Percentiles rank a stretch among this genome's conserved stretches.
Conservation (phyloP, 371 early-diverging fungal genomes). For the Apophysomyces elegans region DNA sequence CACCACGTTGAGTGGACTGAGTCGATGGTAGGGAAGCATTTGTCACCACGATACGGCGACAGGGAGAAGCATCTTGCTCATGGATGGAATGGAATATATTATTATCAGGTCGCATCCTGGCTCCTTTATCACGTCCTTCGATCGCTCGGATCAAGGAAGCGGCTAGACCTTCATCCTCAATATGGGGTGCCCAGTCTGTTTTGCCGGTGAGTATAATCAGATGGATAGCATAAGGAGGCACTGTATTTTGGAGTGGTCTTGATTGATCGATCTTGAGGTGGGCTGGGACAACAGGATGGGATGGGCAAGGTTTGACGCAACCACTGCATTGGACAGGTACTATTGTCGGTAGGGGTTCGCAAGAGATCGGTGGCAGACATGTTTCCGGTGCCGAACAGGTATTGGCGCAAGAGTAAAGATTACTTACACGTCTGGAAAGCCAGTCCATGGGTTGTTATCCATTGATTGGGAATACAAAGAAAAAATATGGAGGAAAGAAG, state of each 20-base stretch:
- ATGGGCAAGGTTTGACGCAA: constrained; percentile 35
- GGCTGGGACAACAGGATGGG: constrained; percentile 31
- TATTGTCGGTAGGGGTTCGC: constrained; percentile 29
- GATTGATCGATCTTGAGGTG: constrained; percentile 40
- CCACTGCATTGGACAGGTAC: constrained; percentile 29
- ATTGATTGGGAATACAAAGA: constrained; percentile 2
- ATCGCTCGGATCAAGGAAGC: constrained; percentile 28
- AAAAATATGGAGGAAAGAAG: constrained; percentile 1
- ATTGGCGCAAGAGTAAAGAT: constrained; percentile 30
- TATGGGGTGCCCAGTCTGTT: constrained; percentile 41
- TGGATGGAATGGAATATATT: constrained; percentile 26
- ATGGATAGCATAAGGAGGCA: constrained; percentile 42
- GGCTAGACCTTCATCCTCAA: constrained; percentile 46
- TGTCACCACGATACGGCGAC: constrained; percentile 37
- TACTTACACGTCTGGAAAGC: constrained; percentile 34
- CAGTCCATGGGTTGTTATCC: constrained; percentile 34
- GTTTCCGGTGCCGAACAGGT: constrained; percentile 16
- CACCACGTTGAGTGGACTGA: constrained; percentile 25
- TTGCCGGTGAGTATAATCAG: constrained; percentile 41
- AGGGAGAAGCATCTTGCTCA: neutral
- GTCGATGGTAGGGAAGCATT: constrained; percentile 31
- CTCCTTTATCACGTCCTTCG: constrained; percentile 22
- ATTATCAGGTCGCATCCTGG: neutral
- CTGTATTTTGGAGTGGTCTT: constrained; percentile 38
- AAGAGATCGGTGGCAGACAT: constrained; percentile 31